These are phyloP conservation scores for Thalia dealbata DNA, from an alignment of 176 grass and related monocot genomes.

Conservation along the genomic window DNA sequence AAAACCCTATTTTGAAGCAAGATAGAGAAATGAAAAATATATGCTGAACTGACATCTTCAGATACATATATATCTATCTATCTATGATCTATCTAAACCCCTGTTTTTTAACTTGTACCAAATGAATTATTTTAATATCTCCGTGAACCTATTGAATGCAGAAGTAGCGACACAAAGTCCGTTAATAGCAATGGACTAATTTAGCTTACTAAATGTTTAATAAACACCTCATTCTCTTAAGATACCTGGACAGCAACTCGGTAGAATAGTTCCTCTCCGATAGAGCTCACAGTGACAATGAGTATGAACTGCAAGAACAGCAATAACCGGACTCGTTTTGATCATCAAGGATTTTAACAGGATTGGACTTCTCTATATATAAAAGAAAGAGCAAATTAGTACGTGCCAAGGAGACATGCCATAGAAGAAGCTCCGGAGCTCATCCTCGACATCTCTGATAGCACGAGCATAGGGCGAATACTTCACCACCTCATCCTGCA, in stretches of 20 bases:
- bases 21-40: neutral
- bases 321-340: neutral
- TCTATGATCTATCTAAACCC: no score
- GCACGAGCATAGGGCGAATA: conserved; percentile 92
- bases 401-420: conserved; percentile 98
- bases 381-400: conserved; percentile 2
- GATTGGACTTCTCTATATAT: neutral
- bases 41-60: no score
- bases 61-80: no score
- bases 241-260: conserved; percentile 77
- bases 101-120: no score
- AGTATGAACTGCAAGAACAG: conserved; percentile 54
- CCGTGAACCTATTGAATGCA: no score
- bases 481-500: conserved; percentile 90
- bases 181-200: no score
- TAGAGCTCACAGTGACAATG: conserved; percentile 67
- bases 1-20: no score
- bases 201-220: neutral
- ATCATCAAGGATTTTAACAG: neutral
- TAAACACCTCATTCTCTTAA: neutral
- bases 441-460: conserved; percentile 93
- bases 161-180: no score
- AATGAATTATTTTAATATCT: no score
- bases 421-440: conserved; percentile 92
- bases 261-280: conserved; percentile 92